phyloP scores from a whole-genome alignment of 2,329 filamentous ascomycete genomes.

The Paraphoma chrysanthemicola region DNA sequence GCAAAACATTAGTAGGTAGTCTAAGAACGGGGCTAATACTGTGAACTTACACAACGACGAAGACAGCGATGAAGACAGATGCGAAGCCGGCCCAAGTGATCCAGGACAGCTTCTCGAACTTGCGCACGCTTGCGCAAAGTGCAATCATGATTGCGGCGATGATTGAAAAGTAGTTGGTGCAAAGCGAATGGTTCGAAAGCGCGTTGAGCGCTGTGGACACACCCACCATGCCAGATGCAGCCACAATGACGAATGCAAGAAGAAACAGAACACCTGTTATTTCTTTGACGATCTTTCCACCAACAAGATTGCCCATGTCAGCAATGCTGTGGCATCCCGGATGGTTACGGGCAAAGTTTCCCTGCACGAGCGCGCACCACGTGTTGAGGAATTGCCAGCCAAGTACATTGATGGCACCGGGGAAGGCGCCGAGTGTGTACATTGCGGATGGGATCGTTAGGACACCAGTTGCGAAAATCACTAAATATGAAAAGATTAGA shows the following conservation, averaged over 20 bases:
- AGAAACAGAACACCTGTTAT: constrained; percentile 63
- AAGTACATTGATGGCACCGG: constrained; percentile 56
- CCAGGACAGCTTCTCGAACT: constrained; percentile 68
- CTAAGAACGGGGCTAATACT: not conserved
- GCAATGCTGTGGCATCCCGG: constrained; percentile 61
- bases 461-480: constrained; percentile 59
- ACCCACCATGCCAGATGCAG: constrained; percentile 65
- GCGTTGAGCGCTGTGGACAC: constrained; percentile 67
- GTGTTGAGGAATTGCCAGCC: constrained; percentile 59
- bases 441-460: constrained; percentile 58
- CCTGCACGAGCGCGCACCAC: constrained; percentile 57
- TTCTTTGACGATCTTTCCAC: constrained; percentile 60
- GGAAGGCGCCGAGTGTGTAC: constrained; percentile 56
- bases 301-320: constrained; percentile 66
- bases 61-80: constrained; percentile 64
- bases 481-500: constrained; percentile 13
- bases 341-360: constrained; percentile 60
- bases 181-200: constrained; percentile 64
- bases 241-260: constrained; percentile 63
- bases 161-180: constrained; percentile 66
- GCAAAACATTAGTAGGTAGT: constrained; percentile 3
- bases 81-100: constrained; percentile 67
- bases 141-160: constrained; percentile 62
- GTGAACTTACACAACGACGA: constrained; percentile 57
- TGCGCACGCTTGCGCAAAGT: constrained; percentile 61